Conservation (phyloP, 1,139 yeast species). For the Ashbya aceris region DNA sequence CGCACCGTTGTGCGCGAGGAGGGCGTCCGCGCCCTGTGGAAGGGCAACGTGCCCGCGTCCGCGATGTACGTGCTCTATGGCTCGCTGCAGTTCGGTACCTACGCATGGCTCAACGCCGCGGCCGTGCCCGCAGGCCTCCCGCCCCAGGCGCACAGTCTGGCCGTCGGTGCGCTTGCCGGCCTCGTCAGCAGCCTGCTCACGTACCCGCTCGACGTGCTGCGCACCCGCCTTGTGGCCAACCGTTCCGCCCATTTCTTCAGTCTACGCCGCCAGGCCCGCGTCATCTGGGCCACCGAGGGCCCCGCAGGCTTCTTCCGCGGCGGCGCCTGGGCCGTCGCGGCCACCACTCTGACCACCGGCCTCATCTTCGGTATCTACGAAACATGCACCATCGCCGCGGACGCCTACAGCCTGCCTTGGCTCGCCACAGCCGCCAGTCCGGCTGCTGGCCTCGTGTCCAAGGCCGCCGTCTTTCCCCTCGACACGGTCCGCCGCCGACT, state of each 20-base stretch:
- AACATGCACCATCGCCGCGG: constrained; percentile 23
- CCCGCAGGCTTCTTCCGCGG: constrained; percentile 55
- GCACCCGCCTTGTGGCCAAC: constrained; percentile 75
- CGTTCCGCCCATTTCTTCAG: constrained; percentile 19
- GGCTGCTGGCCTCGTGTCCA: constrained; percentile 66
- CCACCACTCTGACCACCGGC: constrained; percentile 60
- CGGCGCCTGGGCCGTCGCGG: constrained; percentile 48
- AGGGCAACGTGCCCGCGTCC: constrained; percentile 92
- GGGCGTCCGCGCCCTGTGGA: constrained; percentile 71
- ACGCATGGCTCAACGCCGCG: constrained; percentile 43
- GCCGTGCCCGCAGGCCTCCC: constrained; percentile 13
- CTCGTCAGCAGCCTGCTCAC: constrained; percentile 59
- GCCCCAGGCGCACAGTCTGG: constrained; percentile 37
- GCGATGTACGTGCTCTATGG: constrained; percentile 78
- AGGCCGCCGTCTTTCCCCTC: constrained; percentile 70
- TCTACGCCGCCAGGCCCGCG: constrained; percentile 30
- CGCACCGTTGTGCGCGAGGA: constrained; percentile 37
- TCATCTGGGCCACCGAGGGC: constrained; percentile 44
- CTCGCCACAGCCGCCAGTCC: constrained; percentile 65
- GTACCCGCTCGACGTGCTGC: constrained; percentile 78
- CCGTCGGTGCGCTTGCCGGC: constrained; percentile 77
- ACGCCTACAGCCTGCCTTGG: constrained; percentile 21
- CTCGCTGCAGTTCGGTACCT: constrained; percentile 72
- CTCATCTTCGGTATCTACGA: constrained; percentile 64
- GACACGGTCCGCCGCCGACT: constrained; percentile 74